Evolutionary conservation across 306 rosid genomes (phyloP).

Genomic region (Quercus dentata): DNA sequence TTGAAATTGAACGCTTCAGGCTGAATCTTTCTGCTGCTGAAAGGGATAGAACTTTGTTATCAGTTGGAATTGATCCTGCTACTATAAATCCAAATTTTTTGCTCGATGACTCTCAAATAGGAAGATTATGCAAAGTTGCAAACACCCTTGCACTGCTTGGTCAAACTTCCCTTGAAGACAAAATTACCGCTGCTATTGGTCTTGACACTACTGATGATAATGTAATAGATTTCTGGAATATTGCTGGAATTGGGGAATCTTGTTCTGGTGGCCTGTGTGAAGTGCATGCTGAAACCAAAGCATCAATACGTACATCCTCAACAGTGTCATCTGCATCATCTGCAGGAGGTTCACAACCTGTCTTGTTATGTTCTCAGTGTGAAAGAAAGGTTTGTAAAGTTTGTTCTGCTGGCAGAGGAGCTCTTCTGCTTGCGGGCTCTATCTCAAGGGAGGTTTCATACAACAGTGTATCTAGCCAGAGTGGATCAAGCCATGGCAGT

Average conservation of each 20-base stretch:
- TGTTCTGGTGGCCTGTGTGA: conserved; percentile 83
- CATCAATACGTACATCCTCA: conserved; percentile 26
- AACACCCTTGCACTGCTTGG: conserved; percentile 83
- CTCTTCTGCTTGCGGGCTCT: conserved; percentile 62
- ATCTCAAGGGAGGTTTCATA: conserved; percentile 56
- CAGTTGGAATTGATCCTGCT: conserved; percentile 86
- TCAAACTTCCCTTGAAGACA: conserved; percentile 84
- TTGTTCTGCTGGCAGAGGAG: conserved; percentile 97
- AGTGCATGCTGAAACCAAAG: conserved; percentile 68
- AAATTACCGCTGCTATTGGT: conserved; percentile 74
- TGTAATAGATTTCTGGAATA: conserved; percentile 87
- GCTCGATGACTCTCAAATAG: conserved; percentile 66
- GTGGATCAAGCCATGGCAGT: conserved; percentile 52
- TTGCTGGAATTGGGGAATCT: conserved; percentile 60
- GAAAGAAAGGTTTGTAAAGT: conserved; percentile 81
- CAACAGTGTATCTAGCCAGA: conserved; percentile 59
- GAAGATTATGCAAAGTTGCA: conserved; percentile 76
- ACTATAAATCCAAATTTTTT: conserved; percentile 76
- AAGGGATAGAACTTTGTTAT: conserved; percentile 83
- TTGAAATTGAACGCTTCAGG: conserved; percentile 90
- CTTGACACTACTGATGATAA: conserved; percentile 64
- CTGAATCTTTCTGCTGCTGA: conserved; percentile 95
- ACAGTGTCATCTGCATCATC: conserved; percentile 39
- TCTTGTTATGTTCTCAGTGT: conserved; percentile 79
- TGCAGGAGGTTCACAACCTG: conserved; percentile 38